Evolutionary conservation across 352 stramenopile species (phyloP).

Genomic region (Pythium myriotylum): DNA sequence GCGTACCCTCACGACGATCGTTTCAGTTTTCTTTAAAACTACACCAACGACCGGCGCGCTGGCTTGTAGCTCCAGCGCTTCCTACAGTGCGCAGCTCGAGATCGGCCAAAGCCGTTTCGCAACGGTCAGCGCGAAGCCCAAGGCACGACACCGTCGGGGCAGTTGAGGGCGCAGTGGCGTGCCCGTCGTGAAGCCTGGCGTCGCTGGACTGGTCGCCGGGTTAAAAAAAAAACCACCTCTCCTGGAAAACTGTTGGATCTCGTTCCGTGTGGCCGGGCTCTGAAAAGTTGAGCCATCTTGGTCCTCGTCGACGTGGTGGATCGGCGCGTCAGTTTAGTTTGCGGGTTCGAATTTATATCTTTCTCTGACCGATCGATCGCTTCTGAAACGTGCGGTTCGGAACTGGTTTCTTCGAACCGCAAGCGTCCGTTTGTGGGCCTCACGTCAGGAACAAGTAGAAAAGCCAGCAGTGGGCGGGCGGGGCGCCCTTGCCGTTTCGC

Average conservation of each 20-base stretch:
- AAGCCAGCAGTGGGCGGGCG: too few species aligned
- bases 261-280: background rate
- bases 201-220: background rate
- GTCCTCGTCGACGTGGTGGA: background rate
- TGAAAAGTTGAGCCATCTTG: background rate
- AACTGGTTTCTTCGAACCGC: too few species aligned
- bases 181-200: background rate
- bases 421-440: too few species aligned
- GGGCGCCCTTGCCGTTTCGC: too few species aligned
- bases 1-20: too few species aligned
- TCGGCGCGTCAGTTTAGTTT: conserved; percentile 1
- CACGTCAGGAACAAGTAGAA: too few species aligned
- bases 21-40: too few species aligned
- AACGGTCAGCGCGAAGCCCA: background rate
- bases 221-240: too few species aligned
- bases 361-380: background rate
- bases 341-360: conserved; percentile 1
- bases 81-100: too few species aligned
- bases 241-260: too few species aligned
- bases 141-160: background rate
- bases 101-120: background rate
- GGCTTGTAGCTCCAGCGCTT: too few species aligned
- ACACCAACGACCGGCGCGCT: too few species aligned
- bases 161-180: background rate
- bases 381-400: background rate